Conservation (phyloP, 1,284 basidiomycete species). For the Vanrija pseudolonga region DNA sequence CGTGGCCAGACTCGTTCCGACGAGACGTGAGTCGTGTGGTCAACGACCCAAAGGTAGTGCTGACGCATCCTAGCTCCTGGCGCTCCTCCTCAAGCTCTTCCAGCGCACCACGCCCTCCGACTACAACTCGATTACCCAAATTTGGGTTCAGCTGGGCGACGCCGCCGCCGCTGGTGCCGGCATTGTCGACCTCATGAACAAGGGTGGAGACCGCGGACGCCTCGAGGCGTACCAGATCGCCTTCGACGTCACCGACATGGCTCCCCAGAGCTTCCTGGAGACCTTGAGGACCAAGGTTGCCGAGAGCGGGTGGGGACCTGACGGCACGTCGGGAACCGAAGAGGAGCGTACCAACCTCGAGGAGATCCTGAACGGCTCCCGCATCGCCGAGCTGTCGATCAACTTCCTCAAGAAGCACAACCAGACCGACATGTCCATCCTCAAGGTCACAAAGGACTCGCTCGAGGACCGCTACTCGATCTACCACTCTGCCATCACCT, state of each 20-base stretch:
- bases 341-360: constrained; percentile 45
- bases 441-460: constrained; percentile 85
- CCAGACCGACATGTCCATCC: constrained; percentile 80
- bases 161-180: constrained; percentile 55
- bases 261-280: constrained; percentile 84
- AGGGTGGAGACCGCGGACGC: constrained; percentile 49
- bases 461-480: constrained; percentile 92
- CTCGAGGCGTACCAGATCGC: constrained; percentile 87
- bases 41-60: background rate
- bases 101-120: constrained; percentile 63
- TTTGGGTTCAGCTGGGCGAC: constrained; percentile 81
- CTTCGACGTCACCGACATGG: constrained; percentile 89
- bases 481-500: constrained; percentile 89
- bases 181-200: constrained; percentile 43
- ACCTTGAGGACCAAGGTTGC: constrained; percentile 52
- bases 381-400: constrained; percentile 83
- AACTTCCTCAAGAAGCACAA: constrained; percentile 93
- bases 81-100: constrained; percentile 71
- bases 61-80: constrained; percentile 46
- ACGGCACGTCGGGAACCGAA: constrained; percentile 58
- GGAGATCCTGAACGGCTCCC: constrained; percentile 75
- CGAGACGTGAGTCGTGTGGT: constrained; percentile 57
- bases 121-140: constrained; percentile 74
- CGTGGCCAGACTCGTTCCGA: constrained; percentile 40
- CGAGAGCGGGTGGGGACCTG: constrained; percentile 30